Evolutionary conservation across 2,329 filamentous ascomycete genomes (phyloP), one percentile per base, ranked within the genome.

Genomic region (Fusarium devonianum): DNA sequence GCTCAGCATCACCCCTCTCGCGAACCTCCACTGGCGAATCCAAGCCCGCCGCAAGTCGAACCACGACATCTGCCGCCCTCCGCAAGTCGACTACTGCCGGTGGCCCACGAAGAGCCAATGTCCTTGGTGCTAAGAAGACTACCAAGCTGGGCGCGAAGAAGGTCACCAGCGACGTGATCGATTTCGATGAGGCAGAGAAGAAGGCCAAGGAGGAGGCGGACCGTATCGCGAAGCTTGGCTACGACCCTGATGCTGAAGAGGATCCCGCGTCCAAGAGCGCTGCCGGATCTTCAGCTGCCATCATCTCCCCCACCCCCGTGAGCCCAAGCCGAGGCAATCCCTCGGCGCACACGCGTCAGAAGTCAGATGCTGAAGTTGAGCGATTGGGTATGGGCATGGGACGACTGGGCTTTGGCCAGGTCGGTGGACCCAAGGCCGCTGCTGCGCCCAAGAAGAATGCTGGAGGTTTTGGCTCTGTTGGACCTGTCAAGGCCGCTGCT

Each of bases 181-280:
- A 99, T 75, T 99, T 99, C 67, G 94, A 99, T 59, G 94, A 93
- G 71, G 94, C 92, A 3, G 94, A 99, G 79, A 91, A 90, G 73
- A 96, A 95, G 75, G 94, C 94, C 32, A 96, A 93, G 72, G 94
- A 97, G 73, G 94, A 99, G 73, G 94, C 92, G 3, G 94, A 97
- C 73, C 87, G 94, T 62, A 94, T 97, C 69, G 92, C 88, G 70
- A 96, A 96, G 75, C 79, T 99, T 16, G 94, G 94, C 28, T 99
- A 99, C 67, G 92, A 99, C 65, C 91, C 92, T 1, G 89, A 97
- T 57, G 92, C 91, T 14, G 93, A 96, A 72, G 82, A 82, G 62
- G 81, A 71, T 35, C 79, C 80, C 63, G 78, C 67, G 9, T 71
- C 74, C 9, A 71, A 70, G 57, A 71, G 71, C 23, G 63, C 75